These are phyloP conservation scores for Colletotrichum camelliae DNA, from an alignment of 2,329 filamentous ascomycete genomes.

Conservation along the genomic window DNA sequence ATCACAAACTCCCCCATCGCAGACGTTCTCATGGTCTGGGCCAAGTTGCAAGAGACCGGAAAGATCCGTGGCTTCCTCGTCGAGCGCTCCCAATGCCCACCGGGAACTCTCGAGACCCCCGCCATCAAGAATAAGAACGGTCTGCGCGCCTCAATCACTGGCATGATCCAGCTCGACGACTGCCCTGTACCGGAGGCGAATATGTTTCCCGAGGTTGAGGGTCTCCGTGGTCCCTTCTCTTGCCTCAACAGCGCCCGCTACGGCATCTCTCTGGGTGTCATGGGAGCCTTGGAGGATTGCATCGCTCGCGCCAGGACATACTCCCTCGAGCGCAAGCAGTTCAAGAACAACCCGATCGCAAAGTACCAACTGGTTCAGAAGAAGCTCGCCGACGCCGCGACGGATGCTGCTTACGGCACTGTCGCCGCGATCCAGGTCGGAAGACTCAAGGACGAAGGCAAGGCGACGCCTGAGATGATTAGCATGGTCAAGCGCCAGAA, in stretches of 20 bases:
- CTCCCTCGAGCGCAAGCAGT: conserved; percentile 91
- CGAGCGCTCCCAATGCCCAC: conserved; percentile 82
- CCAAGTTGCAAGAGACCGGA: conserved; percentile 86
- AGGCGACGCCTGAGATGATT: conserved; percentile 93
- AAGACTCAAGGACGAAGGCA: conserved; percentile 89
- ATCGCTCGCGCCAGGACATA: conserved; percentile 82
- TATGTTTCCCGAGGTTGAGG: conserved; percentile 92
- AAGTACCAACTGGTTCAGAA: conserved; percentile 98
- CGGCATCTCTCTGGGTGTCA: conserved; percentile 92
- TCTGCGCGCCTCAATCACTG: conserved; percentile 89
- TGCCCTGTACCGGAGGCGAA: conserved; percentile 88
- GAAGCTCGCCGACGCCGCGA: conserved; percentile 92
- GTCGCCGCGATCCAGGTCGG: conserved; percentile 90
- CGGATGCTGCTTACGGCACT: conserved; percentile 91
- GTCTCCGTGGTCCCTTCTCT: conserved; percentile 86
- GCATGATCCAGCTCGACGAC: conserved; percentile 95
- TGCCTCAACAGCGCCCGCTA: conserved; percentile 94
- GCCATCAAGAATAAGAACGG: conserved; percentile 95
- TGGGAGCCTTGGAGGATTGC: conserved; percentile 93
- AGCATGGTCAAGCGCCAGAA: conserved; percentile 97
- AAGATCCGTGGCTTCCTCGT: conserved; percentile 95
- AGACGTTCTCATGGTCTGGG: conserved; percentile 88
- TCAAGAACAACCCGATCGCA: conserved; percentile 92
- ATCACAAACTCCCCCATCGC: conserved; percentile 94
- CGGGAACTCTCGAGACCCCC: conserved; percentile 90